Conservation (phyloP, 441 rosid genomes). For the Brassica hybrid region DNA sequence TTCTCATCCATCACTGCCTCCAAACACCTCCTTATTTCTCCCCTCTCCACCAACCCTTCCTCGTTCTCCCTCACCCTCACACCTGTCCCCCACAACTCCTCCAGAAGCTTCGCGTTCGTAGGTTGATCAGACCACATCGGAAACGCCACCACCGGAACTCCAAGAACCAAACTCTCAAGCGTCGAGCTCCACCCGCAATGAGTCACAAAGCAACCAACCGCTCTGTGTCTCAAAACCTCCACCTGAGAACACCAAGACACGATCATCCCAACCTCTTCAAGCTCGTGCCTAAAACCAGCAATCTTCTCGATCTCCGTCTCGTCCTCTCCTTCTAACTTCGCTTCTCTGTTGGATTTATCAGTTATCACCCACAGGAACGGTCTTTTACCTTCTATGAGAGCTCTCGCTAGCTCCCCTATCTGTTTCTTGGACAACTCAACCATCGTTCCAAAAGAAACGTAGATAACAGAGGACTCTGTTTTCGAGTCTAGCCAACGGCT, state of each 20-base stretch:
- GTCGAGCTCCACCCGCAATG: constrained; percentile 64
- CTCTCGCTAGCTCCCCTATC: constrained; percentile 53
- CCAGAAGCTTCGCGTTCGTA: constrained; percentile 62
- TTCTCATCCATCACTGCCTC: constrained; percentile 57
- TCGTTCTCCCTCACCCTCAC: constrained; percentile 49
- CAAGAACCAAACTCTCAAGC: constrained; percentile 53
- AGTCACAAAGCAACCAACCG: constrained; percentile 51
- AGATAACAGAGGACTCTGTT: constrained; percentile 59
- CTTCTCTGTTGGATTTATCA: constrained; percentile 33
- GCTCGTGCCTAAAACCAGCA: constrained; percentile 41
- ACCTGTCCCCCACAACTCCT: constrained; percentile 64
- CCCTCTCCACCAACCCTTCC: constrained; percentile 52
- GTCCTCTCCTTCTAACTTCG: constrained; percentile 29
- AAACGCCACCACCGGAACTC: constrained; percentile 68
- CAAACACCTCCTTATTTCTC: constrained; percentile 59
- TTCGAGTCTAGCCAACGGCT: constrained; percentile 55
- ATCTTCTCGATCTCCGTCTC: constrained; percentile 40
- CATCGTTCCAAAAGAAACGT: constrained; percentile 67
- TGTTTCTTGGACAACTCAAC: constrained; percentile 49
- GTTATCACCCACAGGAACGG: constrained; percentile 71
- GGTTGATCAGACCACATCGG: constrained; percentile 73
- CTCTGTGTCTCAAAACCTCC: constrained; percentile 53
- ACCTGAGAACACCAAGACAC: constrained; percentile 75
- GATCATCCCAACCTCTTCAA: constrained; percentile 56
- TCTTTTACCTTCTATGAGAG: constrained; percentile 36